phyloP scores from a whole-genome alignment of 176 grass and related monocot species.

The Typha latifolia region DNA sequence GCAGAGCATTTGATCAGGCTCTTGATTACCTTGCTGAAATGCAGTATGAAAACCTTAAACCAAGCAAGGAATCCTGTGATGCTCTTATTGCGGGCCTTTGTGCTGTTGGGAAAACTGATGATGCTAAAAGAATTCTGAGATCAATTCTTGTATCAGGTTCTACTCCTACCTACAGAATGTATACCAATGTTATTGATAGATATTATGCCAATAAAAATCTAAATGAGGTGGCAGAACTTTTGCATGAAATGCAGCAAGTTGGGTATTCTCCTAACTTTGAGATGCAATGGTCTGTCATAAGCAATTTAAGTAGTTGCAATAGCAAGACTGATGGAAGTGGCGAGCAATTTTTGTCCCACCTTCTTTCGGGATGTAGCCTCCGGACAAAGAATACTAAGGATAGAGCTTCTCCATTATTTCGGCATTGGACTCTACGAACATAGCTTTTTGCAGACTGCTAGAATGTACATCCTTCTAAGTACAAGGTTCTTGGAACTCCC shows the following conservation, averaged over 20 bases:
- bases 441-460: too few relatives aligned
- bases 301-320: constrained; percentile 50
- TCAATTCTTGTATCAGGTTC: constrained; percentile 33
- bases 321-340: constrained; percentile 31
- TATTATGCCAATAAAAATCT: constrained; percentile 42
- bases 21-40: constrained; percentile 72
- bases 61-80: constrained; percentile 39
- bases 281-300: constrained; percentile 94
- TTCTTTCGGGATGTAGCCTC: constrained; percentile 37
- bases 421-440: background rate
- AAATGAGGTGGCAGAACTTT: constrained; percentile 51
- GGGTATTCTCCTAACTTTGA: constrained; percentile 80
- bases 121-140: constrained; percentile 56
- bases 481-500: too few relatives aligned
- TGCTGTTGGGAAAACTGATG: constrained; percentile 43
- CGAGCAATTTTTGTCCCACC: constrained; percentile 47
- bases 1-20: constrained; percentile 52
- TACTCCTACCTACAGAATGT: constrained; percentile 54
- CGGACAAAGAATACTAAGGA: constrained; percentile 20
- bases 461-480: too few relatives aligned
- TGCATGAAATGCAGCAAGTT: constrained; percentile 80
- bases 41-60: constrained; percentile 39
- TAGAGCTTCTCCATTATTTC: constrained; percentile 6
- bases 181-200: constrained; percentile 66
- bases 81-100: constrained; percentile 60